Evolutionary conservation across 352 stramenopile genomes (phyloP).

Genomic region (Globisporangium sylvaticum): DNA sequence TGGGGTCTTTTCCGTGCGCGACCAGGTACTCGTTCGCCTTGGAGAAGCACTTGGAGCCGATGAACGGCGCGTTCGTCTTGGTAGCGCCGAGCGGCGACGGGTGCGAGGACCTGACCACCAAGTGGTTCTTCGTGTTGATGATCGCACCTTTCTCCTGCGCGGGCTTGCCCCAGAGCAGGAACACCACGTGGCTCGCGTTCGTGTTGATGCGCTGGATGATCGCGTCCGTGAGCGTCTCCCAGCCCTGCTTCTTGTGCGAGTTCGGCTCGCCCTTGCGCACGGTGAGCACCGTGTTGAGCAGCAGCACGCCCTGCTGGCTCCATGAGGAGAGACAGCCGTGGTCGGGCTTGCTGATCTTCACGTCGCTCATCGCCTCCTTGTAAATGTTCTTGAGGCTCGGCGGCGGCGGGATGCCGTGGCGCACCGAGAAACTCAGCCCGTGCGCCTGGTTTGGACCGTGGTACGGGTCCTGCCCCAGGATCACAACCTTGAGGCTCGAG

Average conservation of each 20-base stretch:
- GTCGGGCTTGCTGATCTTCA: conserved; percentile 61
- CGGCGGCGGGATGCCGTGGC: conserved; percentile 83
- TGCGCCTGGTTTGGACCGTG: conserved; percentile 85
- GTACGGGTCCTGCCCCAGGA: conserved; percentile 92
- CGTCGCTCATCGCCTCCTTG: conserved; percentile 91
- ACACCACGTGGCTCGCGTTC: conserved; percentile 90
- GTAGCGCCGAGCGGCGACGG: conserved; percentile 93
- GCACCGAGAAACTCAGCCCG: conserved; percentile 90
- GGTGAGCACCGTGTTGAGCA: conserved; percentile 98
- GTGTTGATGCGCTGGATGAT: conserved; percentile 87
- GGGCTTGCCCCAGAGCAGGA: conserved; percentile 98
- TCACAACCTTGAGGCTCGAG: conserved; percentile 88
- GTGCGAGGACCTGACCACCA: conserved; percentile 88
- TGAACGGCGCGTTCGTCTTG: conserved; percentile 95
- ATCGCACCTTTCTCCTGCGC: conserved; percentile 81
- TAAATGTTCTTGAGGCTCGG: conserved; percentile 98
- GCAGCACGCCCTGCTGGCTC: conserved; percentile 94
- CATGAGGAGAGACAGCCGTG: conserved; percentile 93
- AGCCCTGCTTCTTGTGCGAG: conserved; percentile 95
- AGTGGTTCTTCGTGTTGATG: conserved; percentile 80
- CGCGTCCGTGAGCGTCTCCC: conserved; percentile 96
- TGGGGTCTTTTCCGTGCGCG: conserved; percentile 72
- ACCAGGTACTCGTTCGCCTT: conserved; percentile 76
- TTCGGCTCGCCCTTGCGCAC: conserved; percentile 91
- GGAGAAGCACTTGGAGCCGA: conserved; percentile 92